These are phyloP conservation scores for Aspergillus ostianus DNA, from an alignment of 495 filamentous ascomycete genomes.

Conservation along the genomic window DNA sequence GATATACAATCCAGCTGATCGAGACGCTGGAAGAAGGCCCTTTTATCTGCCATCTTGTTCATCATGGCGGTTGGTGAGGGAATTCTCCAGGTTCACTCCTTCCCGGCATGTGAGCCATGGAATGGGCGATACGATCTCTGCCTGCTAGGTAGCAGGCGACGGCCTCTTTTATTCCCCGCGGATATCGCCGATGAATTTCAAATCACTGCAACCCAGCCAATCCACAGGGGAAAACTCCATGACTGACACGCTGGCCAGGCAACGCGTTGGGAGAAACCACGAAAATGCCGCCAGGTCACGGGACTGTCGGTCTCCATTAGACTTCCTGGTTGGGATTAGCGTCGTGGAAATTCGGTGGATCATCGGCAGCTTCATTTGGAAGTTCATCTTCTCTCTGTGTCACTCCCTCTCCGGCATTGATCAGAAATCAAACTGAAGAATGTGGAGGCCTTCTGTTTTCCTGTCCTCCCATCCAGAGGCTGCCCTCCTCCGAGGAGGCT, in stretches of 20 bases:
- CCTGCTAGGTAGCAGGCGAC: not conserved
- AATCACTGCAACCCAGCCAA: not conserved
- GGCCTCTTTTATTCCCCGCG: not conserved
- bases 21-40: not conserved
- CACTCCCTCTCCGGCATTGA: not conserved
- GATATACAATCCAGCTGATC: not conserved
- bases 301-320: slow-evolving; percentile 19
- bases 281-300: slow-evolving; percentile 43
- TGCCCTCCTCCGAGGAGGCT: slow-evolving; percentile 25
- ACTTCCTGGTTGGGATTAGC: slow-evolving; percentile 7
- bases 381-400: not conserved
- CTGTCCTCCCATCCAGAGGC: slow-evolving; percentile 22
- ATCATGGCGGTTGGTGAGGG: not conserved
- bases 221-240: not conserved
- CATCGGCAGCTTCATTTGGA: not conserved
- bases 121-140: not conserved
- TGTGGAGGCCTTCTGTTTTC: slow-evolving; percentile 35
- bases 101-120: slow-evolving; percentile 18
- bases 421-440: slow-evolving; percentile 13
- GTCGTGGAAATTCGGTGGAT: not conserved
- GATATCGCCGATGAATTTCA: not conserved
- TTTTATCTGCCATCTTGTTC: not conserved
- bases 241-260: slow-evolving; percentile 1
- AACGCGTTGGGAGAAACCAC: slow-evolving; percentile 26
- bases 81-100: not conserved